Evolutionary conservation across 257 asterid genomes (phyloP), one percentile per base, ranked within the genome.

Genomic region (Petunia axillaris): DNA sequence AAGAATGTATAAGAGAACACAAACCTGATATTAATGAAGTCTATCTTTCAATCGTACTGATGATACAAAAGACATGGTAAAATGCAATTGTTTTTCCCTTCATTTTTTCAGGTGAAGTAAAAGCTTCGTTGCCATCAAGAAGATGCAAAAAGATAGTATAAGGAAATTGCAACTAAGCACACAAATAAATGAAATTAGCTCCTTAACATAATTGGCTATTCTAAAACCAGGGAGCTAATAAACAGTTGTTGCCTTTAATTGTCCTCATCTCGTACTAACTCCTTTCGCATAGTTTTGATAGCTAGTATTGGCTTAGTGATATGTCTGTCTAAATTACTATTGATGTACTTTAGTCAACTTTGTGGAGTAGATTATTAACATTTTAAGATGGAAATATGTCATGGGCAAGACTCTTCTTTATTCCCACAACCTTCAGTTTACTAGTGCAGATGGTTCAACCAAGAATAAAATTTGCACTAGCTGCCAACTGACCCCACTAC

Each of bases 11-110:
- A 52, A 73, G 78, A 52, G 63, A 50, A 50, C 63, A 13, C 13
- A 54, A 73, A 73, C 36, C 78, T 73, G 36, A 73, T 36, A 73
- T 13, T 35, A 36, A 73, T 50, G 78, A 71, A 35, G 59, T 73
- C 58, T 70, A 6, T 73, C 62, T 73, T 50, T 73, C 78, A 50
- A 50, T 73, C 50, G 44, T 48, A 71, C 62, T 50, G 46, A 50
- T 6, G 14, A 50, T 73, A 48, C 62, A 48, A 50, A 48, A 73
- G 62, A 50, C 46, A 63, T 63, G 68, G 7, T 10, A 37, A 63
- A 43, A 63, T 62, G 16, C 68, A 63, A 63, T n/a, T 25, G 25
- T 25, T 25, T 25, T 25, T 25, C 25, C 25, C 25, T 25, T 25
- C 0, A 25, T 25, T 25, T 25, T 25, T 25, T 25, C 25, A 25